Evolutionary conservation across 2,329 filamentous ascomycete species (phyloP), one percentile per base, ranked within the genome.

Genomic region (Fusarium sororula): DNA sequence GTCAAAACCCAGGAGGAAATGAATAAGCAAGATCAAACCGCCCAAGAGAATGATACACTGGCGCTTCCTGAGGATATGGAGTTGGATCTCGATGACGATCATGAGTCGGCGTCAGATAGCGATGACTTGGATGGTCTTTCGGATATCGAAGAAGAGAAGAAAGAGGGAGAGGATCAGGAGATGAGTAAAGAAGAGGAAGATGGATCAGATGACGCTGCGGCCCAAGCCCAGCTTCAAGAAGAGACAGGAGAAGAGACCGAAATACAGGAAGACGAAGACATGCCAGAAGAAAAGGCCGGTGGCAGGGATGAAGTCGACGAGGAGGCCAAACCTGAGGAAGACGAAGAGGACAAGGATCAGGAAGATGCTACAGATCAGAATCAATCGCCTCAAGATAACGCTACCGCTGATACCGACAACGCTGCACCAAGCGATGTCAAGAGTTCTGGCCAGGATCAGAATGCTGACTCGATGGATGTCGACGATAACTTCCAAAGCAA

Each of bases 21-120:
- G 53, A 90, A 90, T 73, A 85, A 85, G 53, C 90, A 91, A 76
- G 90, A 95, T 68, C 92, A 94, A 58, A 92, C 96, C 77, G 90
- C 94, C 5, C 90, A 96, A 75, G 92, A 98, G 80, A 92, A 94
- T 76, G 91, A 97, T 68, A 91, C 92, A 5, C 86, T 98, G 68
- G 94, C 95, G 51, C 86, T 98, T 28, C 95, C 95, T 0, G 95
- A 98, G 47, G 94, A 98, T 73, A 92, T 98, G 87, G 91, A 97
- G 65, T 88, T 98, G 81, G 90, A 95, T 73, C 88, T 96, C 63
- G 92, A 96, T 73, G 92, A 93, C 35, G 92, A 93, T 44, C 85
- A 89, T 35, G 86, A 88, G 24, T 88, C 89, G 9, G 85, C 84
- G 11, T 86, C 85, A 18, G 88, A 87, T 20, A 87, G 87, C 42